phyloP scores from a whole-genome alignment of 1,139 yeast genomes.

The Yamadazyma trypodendri region DNA sequence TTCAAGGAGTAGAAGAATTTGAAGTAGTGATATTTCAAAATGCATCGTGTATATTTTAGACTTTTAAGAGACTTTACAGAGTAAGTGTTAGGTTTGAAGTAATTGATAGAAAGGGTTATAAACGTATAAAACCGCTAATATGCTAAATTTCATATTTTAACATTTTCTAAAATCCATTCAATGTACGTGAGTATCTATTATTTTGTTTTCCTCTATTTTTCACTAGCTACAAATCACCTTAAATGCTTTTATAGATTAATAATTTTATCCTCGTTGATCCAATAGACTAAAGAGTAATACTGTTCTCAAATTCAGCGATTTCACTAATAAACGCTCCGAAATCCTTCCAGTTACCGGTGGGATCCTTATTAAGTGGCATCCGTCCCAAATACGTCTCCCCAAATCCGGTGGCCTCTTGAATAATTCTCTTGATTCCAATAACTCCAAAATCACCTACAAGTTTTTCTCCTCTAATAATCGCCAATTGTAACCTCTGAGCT shows the following conservation, averaged over 20 bases:
- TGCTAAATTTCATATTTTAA: no score
- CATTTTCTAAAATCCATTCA: no score
- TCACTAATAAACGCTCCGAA: conserved; percentile 11
- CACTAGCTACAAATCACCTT: no score
- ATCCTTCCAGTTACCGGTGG: conserved; percentile 15
- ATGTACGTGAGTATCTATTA: no score
- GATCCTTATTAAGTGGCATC: conserved; percentile 28
- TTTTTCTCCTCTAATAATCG: conserved; percentile 22
- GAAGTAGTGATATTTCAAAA: no score
- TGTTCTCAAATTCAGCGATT: conserved; percentile 11
- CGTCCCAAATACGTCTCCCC: conserved; percentile 35
- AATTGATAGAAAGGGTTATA: no score
- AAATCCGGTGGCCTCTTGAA: conserved; percentile 34
- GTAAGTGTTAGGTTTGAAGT: no score
- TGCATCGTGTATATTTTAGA: no score
- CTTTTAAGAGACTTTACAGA: not conserved
- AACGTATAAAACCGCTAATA: no score
- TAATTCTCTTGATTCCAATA: conserved; percentile 27
- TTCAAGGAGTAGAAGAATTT: conserved; percentile 12
- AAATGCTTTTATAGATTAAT: no score
- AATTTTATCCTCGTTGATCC: no score
- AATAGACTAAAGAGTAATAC: conserved; percentile 6
- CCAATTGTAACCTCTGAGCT: conserved; percentile 20
- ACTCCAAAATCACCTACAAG: conserved; percentile 22
- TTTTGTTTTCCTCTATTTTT: no score